Base-by-base conservation (phyloP, 139 green algal species). In the Chloropicon primus region DNA sequence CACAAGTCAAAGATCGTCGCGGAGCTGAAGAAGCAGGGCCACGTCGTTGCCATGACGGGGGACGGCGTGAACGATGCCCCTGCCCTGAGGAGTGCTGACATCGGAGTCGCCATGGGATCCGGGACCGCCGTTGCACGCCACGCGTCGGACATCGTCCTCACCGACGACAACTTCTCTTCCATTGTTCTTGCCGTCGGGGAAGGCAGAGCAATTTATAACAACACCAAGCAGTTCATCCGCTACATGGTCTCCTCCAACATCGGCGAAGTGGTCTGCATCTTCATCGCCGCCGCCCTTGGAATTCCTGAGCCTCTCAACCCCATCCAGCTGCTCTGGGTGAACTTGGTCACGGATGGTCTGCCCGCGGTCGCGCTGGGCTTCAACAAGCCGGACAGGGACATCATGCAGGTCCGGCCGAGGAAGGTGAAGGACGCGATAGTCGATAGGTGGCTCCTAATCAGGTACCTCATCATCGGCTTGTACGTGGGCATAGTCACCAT, bases 401-500 rank as follows among this genome's bases (percentile, higher is more conserved):
- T 88, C 75, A 86, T 88, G 84, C 53, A 2, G 22, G 3, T 71
- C 27, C 25, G 72, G 5, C 82, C 84, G 53, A 54, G 82, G 22
- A 82, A 83, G 53, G 72, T 83, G 26, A 62, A 82, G 24, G 93
- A 97, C 54, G 83, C 83, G 72, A 97, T 97, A 21, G 93, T 97
- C 0, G 89, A 94, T 76, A 79, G 90, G 23, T 97, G 93, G 93
- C 87, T 97, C 3, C 92, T 97, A 74, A 76, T 94, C n/a, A 81
- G 92, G 17, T 88, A 87, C 53, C 21, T 87, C 23, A 77, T 87
- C 23, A 41, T 87, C 26, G 83, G 83, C 5, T 26, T 81, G 21
- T 82, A 83, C 81, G 89, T 88, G 1, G 84, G 84, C 22, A 23
- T 87, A 2, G 84, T 80, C 28, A 88, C 84, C 22, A 80, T 88